Base-by-base conservation (phyloP, 768 basidiomycete species). In the Candolleomyces aberdarensis region DNA sequence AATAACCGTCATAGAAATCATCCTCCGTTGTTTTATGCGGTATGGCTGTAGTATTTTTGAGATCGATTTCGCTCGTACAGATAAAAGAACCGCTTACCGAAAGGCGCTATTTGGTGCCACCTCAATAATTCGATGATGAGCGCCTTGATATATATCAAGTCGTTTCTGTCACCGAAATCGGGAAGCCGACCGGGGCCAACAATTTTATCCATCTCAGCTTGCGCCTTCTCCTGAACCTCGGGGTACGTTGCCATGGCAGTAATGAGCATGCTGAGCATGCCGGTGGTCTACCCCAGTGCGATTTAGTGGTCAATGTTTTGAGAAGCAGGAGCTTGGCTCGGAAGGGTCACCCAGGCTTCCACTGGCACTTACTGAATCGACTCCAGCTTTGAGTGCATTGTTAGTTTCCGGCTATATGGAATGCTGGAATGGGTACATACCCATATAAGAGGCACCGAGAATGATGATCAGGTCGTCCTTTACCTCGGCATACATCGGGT, bases 11-110 rank as follows among this genome's bases (percentile, higher is more conserved):
- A 39, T 67, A 67, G 39, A 58, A 64, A 44, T 67, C 66, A 32
- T 67, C 66, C 54, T 65, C 66, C 5, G 56, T 63, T 31, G 65
- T n/a, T 32, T 62, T 65, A 54, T 67, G 66, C 3, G 66, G 66
- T n/a, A 67, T 65, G 31, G 64, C 66, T 67, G 20, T 10, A 5
- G 36, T 46, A 9, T 46, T 26, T 13, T 17, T 17, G 44, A 46
- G 19, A 3, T 17, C 44, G 15, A 20, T 11, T 31, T 26, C 20
- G 14, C 44, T 13, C 19, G 22, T 39, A 15, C 11, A 19, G 41
- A 29, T 10, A 8, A 6, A 17, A n/a, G 19, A 56, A 43, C 5
- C 9, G 60, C 44, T 15, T 29, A 60, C 62, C 63, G 44, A 46
- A 20, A 20, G 44, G 44, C 15, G 44, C 19, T 17, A 20, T 20